Percentiles rank a stretch among this genome's conserved stretches.
These are phyloP conservation scores for Rhizopogon vulgaris DNA, from an alignment of 768 basidiomycete genomes.

Conservation along the genomic window DNA sequence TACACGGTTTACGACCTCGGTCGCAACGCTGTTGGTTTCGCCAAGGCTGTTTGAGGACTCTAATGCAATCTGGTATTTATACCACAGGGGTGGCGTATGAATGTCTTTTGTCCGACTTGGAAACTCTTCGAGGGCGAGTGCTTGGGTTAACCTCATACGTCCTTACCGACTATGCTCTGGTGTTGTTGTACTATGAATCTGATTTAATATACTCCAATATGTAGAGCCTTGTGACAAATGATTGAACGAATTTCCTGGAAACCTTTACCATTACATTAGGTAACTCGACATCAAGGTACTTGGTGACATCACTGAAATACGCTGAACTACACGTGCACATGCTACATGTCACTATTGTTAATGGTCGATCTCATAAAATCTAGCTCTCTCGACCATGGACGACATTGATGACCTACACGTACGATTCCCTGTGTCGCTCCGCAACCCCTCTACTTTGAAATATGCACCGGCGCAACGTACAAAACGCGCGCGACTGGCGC, in stretches of 20 bases:
- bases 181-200: neutral
- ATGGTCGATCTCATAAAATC: neutral
- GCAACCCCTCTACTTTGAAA: neutral
- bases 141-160: neutral
- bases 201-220: neutral
- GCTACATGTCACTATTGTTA: neutral
- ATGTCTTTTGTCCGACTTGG: neutral
- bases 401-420: neutral
- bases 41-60: constrained; percentile 32
- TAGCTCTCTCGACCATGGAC: neutral
- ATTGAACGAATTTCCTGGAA: no score
- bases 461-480: neutral
- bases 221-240: no score
- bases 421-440: neutral
- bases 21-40: constrained; percentile 80
- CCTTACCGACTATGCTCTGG: neutral
- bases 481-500: constrained; percentile 9
- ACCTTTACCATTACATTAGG: neutral
- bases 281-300: neutral
- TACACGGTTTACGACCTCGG: constrained; percentile 87
- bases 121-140: neutral
- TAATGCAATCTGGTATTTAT: neutral
- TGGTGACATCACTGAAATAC: no score
- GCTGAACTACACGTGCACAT: no score
- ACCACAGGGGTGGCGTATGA: neutral